Conservation (phyloP, 495 filamentous ascomycete species). For the Tuber magnatum region DNA sequence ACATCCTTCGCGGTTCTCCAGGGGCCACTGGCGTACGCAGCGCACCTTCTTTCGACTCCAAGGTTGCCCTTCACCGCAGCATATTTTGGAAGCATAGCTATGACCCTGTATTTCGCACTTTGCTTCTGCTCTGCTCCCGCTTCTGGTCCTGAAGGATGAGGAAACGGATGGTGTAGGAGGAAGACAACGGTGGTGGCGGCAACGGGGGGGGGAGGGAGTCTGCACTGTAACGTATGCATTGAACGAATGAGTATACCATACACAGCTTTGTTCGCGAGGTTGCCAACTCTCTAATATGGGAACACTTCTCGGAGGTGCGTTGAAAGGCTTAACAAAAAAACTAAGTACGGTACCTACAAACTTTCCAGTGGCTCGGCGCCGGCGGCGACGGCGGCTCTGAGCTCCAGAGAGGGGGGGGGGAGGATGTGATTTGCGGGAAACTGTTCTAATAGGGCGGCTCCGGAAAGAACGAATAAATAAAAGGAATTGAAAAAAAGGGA, state of each 20-base stretch:
- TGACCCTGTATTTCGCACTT: slow-evolving; percentile 80
- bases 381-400: background rate
- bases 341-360: slow-evolving; percentile 5
- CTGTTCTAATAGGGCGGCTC: background rate
- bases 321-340: slow-evolving; percentile 1
- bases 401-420: background rate
- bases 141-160: slow-evolving; percentile 8
- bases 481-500: background rate
- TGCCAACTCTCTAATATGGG: background rate
- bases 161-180: background rate
- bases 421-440: background rate
- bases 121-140: slow-evolving; percentile 27
- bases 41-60: slow-evolving; percentile 75
- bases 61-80: slow-evolving; percentile 90
- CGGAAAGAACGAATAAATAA: background rate
- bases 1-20: slow-evolving; percentile 90
- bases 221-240: background rate
- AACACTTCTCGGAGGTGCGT: background rate
- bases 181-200: background rate
- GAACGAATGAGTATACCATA: slow-evolving; percentile 2
- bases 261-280: slow-evolving; percentile 2
- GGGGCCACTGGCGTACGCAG: slow-evolving; percentile 73
- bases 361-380: background rate
- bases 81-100: slow-evolving; percentile 87
- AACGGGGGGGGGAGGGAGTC: background rate